Conservation (phyloP, 2,329 filamentous ascomycete species). For the Fusarium albosuccineum region DNA sequence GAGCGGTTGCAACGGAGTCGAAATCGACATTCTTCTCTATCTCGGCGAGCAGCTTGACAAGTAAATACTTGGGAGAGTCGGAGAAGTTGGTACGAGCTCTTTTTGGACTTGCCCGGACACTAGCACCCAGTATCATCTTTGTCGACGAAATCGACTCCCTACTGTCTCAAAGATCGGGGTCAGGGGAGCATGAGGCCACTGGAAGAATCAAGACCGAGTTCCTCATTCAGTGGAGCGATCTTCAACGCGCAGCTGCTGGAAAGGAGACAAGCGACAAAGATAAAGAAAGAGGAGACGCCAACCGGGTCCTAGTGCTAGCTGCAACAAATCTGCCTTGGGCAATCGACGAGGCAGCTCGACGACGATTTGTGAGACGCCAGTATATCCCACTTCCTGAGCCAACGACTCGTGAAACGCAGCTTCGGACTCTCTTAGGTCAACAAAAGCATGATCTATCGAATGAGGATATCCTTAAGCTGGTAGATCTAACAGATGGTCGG, state of each 20-base stretch:
- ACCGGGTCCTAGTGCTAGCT: slow-evolving; percentile 89
- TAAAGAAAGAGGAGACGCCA: slow-evolving; percentile 82
- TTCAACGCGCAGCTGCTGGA: slow-evolving; percentile 91
- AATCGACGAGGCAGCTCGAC: slow-evolving; percentile 93
- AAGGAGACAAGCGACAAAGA: slow-evolving; percentile 76
- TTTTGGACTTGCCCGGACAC: slow-evolving; percentile 87
- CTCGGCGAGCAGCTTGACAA: slow-evolving; percentile 92
- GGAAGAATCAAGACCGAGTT: slow-evolving; percentile 98
- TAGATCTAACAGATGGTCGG: slow-evolving; percentile 86
- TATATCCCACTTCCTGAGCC: slow-evolving; percentile 95
- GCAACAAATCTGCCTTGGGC: slow-evolving; percentile 98
- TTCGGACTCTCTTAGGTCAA: slow-evolving; percentile 83
- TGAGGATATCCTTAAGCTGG: slow-evolving; percentile 78
- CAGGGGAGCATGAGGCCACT: slow-evolving; percentile 92
- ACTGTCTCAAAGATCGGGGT: slow-evolving; percentile 84
- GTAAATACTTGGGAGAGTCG: slow-evolving; percentile 95
- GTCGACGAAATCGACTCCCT: slow-evolving; percentile 98
- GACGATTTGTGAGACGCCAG: slow-evolving; percentile 91
- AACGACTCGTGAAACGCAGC: slow-evolving; percentile 81
- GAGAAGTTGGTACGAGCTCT: slow-evolving; percentile 96
- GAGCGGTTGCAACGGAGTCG: slow-evolving; percentile 92
- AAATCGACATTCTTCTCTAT: slow-evolving; percentile 98
- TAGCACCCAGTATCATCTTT: slow-evolving; percentile 97
- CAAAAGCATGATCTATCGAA: slow-evolving; percentile 86
- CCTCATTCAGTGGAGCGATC: slow-evolving; percentile 95